Evolutionary conservation across 2,329 filamentous ascomycete genomes (phyloP), one percentile per base, ranked within the genome.

Genomic region (Elsinoe perseae): DNA sequence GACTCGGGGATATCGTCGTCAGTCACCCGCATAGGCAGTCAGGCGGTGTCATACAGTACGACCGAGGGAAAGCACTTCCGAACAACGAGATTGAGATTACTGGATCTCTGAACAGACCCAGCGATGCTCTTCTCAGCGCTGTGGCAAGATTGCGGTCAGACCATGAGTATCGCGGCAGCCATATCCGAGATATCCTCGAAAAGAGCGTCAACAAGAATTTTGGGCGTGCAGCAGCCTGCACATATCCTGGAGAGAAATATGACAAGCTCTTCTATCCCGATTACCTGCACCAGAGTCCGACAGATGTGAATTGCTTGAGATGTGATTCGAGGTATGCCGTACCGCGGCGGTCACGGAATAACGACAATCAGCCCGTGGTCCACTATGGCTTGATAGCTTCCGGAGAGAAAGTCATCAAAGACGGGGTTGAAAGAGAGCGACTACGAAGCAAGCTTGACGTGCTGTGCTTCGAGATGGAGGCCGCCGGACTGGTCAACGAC

Each of bases 1-100:
- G 65, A 3, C 64, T 67, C 5, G 65, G 65, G 2, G 65, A 67
- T 38, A 57, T 67, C 10, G 63, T 65, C 1, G 58, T 67, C 28
- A 50, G 46, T 14, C 27, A 50, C 18, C 28, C 28, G 6, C 28
- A 27, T 18, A 40, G 23, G n/a, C 28, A 28, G 5, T 56, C 6
- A 8, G 21, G n/a, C 6, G 50, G 50, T 12, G 50, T 54, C 9
- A 36, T 36, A 18, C 50, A 54, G 21, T 54, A 54, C 20, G 50
- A 54, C 25, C 34, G 25, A n/a, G 50, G 50, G 10, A 54, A 40
- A 38, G 34, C 50, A 21, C 21, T 54, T 6, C 50, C 30, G 23
- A 30, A 25, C 5, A 21, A 38, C 18, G 50, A 27, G 16, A 36
- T 54, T 12, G 50, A 36, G 12, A 18, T 21, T 9, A 56, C 23